phyloP scores from a whole-genome alignment of 352 stramenopile species.

The Thraustotheca clavata region DNA sequence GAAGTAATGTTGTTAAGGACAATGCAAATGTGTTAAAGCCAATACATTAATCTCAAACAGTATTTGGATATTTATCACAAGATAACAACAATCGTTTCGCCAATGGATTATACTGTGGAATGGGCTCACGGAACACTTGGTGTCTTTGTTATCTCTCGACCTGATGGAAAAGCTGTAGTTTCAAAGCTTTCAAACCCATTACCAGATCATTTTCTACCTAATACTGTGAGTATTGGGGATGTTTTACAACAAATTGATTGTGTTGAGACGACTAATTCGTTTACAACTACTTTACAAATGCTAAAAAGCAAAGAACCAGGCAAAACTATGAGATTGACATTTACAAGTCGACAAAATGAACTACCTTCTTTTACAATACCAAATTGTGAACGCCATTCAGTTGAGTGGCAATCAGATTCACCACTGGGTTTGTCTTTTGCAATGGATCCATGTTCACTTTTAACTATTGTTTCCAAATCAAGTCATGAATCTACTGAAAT shows the following conservation, averaged over 20 bases:
- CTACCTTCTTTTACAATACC: neutral
- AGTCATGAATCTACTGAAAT: slow-evolving; percentile 34
- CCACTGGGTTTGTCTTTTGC: slow-evolving; percentile 61
- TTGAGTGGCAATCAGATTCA: slow-evolving; percentile 20
- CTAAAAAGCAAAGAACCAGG: neutral
- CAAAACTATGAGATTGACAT: neutral
- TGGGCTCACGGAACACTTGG: neutral
- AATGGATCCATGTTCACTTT: slow-evolving; percentile 66
- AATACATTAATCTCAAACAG: no score
- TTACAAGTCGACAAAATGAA: slow-evolving; percentile 6
- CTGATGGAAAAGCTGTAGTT: neutral
- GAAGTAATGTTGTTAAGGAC: no score
- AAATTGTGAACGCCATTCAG: neutral
- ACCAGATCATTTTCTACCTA: slow-evolving; percentile 9
- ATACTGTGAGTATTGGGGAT: neutral
- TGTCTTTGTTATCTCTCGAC: neutral
- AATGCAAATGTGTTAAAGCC: no score
- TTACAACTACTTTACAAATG: neutral
- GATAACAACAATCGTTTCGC: no score
- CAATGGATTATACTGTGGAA: no score
- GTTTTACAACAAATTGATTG: neutral
- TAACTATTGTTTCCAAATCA: slow-evolving; percentile 53
- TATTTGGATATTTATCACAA: no score
- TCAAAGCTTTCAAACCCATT: slow-evolving; percentile 13
- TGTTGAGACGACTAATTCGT: neutral